Evolutionary conservation across 352 stramenopile species (phyloP), one percentile per base, ranked within the genome.

Genomic region (Elongisporangium undulatum): DNA sequence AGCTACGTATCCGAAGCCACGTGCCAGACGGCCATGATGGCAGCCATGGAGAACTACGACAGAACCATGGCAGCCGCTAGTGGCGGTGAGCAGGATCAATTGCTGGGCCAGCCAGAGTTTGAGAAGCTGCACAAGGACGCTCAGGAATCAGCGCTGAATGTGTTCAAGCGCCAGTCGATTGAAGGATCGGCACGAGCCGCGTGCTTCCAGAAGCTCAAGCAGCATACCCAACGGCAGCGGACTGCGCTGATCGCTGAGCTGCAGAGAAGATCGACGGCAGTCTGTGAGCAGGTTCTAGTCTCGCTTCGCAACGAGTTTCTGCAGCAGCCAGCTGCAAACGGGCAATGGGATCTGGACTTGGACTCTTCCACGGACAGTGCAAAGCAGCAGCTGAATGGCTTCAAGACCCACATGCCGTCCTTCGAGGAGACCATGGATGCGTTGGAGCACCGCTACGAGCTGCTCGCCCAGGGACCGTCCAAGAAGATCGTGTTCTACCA

Each of bases 1-100:
- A 77, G 86, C 59, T 94, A 93, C 39, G 85, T 94, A 15, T 84
- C 78, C 4, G 83, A 94, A 55, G 83, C 82, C 23, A 92, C 85
- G 5, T 92, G 82, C 23, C 78, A 90, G 55, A 70, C 73, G 9
- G 83, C 83, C 23, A 66, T 87, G 48, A 57, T 75, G 23, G 68
- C 66, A 53, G 79, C 85, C 2, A 72, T 84, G 17, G 72, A 80
- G 19, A 55, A 75, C 19, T 95, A 91, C 54, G 82, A 94, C 38
- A 45, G 54, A 2, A 26, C 67, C 19, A 89, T 94, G 63, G 63
- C 63, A 3, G 61, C 60, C 5, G 67, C 70, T 0, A 70, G 63
- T 12, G n/a, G n/a, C n/a, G n/a, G 29, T 49, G 48, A 13, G 4
- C 29, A 15, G 9, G 29, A 41, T 15, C 29, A 55, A 16, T 77